Evolutionary conservation across 257 asterid species (phyloP), one percentile per base, ranked within the genome.

Genomic region (Solanum verrucosum): DNA sequence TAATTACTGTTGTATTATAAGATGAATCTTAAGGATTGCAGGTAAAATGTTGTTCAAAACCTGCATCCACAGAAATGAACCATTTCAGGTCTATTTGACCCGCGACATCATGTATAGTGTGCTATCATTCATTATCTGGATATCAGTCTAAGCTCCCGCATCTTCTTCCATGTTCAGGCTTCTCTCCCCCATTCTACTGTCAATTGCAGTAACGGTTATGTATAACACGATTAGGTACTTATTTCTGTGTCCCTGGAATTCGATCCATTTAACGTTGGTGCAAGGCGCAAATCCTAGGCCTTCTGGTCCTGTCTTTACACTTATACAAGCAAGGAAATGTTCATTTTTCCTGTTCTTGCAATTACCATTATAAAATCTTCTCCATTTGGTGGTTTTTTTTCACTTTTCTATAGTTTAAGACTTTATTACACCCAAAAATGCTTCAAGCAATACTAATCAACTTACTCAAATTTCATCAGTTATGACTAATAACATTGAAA

Each of bases 51-150:
- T 70, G 74, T 37, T 25, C 79, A 16, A 71, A 60, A 29, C 65
- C 40, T 86, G 88, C 84, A 86, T 86, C 84, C 88, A 86, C 73
- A 86, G 37, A 29, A 81, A 73, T 49, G 88, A 86, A 86, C 31
- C 73, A 73, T 46, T 81, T 31, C 73, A 86, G 84, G 70, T 70
- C 85, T 29, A 81, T 49, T 75, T 86, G 49, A 23, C 84, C 84
- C 3, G 59, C 71, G 3, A 34, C 56, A 73, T 73, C 73, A 8
- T 86, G 88, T 86, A 86, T 52, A 86, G 81, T 21, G 73, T 71
- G 81, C 84, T 20, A 27, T 23, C 33, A 29, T 49, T 49, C 34
- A 25, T 79, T 27, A 27, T 20, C 35, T 73, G 84, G 84, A 20
- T 31, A 38, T 20, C 5, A 7, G 37, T 38, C 29, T 21, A 85